Evolutionary conservation across 139 green algal genomes (phyloP).

Genomic region (Picocystis salinarum): DNA sequence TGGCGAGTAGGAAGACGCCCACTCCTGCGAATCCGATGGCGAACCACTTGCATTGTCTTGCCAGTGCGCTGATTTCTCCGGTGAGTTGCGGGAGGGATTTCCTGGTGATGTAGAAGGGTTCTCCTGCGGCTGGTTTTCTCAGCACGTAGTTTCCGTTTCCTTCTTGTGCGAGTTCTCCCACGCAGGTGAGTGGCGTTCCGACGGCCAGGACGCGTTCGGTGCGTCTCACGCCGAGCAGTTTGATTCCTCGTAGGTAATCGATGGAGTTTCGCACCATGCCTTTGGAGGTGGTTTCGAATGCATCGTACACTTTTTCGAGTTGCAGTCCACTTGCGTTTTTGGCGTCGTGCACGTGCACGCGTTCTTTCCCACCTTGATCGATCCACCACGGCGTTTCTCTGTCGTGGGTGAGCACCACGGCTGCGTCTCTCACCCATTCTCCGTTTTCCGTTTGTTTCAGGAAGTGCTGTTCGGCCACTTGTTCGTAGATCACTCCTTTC

Average conservation of each 20-base stretch:
- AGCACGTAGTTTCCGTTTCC: conserved; percentile 7
- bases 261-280: conserved; percentile 9
- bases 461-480: too few species aligned
- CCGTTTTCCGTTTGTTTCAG: too few species aligned
- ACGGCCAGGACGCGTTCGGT: conserved; percentile 17
- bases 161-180: conserved; percentile 11
- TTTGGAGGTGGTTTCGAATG: conserved; percentile 8
- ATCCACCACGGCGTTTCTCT: too few species aligned
- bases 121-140: not conserved
- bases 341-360: conserved; percentile 8
- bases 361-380: conserved; percentile 10
- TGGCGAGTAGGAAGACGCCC: conserved; percentile 7
- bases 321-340: conserved; percentile 5
- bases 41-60: conserved; percentile 8
- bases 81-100: conserved; percentile 11
- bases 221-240: conserved; percentile 12
- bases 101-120: conserved; percentile 12
- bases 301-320: conserved; percentile 7
- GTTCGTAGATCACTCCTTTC: too few species aligned
- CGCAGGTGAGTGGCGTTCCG: conserved; percentile 10
- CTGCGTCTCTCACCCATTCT: too few species aligned
- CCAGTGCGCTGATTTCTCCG: conserved; percentile 1
- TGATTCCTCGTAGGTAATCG: conserved; percentile 16
- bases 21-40: conserved; percentile 10
- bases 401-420: too few species aligned